phyloP scores from a whole-genome alignment of 163 green algal species.

The Scenedesmus sp. region DNA sequence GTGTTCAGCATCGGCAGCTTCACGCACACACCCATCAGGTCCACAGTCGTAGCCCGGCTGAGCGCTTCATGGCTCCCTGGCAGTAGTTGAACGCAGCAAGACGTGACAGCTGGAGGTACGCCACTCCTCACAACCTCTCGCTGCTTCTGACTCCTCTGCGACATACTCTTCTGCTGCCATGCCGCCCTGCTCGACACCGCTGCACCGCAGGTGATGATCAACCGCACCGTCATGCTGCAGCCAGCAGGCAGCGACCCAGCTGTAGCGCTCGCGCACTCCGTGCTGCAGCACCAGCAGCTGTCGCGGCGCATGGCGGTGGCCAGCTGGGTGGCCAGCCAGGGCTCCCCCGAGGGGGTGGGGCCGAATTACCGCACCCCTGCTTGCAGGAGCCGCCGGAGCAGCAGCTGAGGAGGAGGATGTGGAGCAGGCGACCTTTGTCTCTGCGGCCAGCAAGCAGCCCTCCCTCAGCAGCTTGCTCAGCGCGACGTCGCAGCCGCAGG shows the following conservation, averaged over 20 bases:
- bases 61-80: not conserved
- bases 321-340: conserved; percentile 1
- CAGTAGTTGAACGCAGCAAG: not conserved
- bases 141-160: not conserved
- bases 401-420: not conserved
- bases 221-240: conserved; percentile 36
- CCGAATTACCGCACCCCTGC: conserved; percentile 27
- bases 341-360: not conserved
- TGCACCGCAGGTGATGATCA: conserved; percentile 5
- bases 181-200: not conserved
- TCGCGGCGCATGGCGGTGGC: conserved; percentile 1
- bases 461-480: not conserved
- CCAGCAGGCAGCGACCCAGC: not conserved
- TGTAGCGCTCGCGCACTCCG: not conserved
- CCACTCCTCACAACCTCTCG: not conserved
- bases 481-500: not conserved
- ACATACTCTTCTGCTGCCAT: not conserved
- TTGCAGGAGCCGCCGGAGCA: not conserved
- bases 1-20: not conserved
- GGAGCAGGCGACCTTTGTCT: not conserved
- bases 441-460: not conserved
- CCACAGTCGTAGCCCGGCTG: not conserved
- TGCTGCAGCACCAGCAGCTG: conserved; percentile 29
- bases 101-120: not conserved
- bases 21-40: not conserved